phyloP scores from a whole-genome alignment of 495 filamentous ascomycete species.

The Copromyces sp. region DNA sequence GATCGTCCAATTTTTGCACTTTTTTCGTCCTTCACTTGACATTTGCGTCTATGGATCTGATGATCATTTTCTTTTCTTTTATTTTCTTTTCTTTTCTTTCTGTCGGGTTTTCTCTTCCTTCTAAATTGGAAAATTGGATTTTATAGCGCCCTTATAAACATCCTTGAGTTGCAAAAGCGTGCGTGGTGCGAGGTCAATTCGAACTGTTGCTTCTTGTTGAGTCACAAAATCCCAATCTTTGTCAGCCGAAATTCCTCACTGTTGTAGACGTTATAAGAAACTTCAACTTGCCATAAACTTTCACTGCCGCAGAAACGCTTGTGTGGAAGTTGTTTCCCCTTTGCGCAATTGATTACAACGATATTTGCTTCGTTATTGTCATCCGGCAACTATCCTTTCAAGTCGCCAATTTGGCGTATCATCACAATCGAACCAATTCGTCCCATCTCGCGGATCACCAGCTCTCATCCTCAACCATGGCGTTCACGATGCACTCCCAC shows the following conservation, averaged over 20 bases:
- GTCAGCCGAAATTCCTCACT: not conserved
- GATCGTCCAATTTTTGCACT: conserved; percentile 21
- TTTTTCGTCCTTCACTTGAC: conserved; percentile 1
- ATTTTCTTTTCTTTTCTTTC: conserved; percentile 2
- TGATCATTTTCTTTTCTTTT: conserved; percentile 5
- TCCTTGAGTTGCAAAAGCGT: not conserved
- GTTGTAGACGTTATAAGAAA: not conserved
- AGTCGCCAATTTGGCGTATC: not conserved
- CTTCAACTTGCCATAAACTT: not conserved
- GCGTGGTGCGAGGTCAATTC: not conserved
- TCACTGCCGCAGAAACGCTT: not conserved
- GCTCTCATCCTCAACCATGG: conserved; percentile 45
- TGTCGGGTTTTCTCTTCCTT: not conserved
- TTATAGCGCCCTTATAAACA: not conserved
- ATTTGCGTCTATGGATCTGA: not conserved
- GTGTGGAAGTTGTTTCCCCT: not conserved
- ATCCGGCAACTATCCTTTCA: not conserved
- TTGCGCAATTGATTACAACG: not conserved
- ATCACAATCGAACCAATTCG: not conserved
- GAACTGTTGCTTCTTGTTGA: not conserved
- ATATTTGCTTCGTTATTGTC: not conserved
- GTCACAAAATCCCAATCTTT: not conserved
- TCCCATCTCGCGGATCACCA: not conserved
- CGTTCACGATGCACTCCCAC: conserved; percentile 97
- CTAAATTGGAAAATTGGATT: not conserved